phyloP scores from a whole-genome alignment of 2,329 filamentous ascomycete genomes.

The Rhinocladiella mackenziei region DNA sequence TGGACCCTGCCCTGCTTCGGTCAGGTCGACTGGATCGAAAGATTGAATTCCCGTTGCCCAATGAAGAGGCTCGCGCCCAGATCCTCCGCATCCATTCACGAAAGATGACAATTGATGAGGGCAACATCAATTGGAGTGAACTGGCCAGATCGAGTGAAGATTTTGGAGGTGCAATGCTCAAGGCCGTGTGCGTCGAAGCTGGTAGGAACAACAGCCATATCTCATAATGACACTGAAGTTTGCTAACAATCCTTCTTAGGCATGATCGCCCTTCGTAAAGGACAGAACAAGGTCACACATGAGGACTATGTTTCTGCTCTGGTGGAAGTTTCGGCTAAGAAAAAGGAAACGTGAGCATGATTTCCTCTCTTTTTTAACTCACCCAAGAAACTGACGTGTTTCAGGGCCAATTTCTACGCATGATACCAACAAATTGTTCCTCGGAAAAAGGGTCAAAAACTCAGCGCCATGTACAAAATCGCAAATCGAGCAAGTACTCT shows the following conservation, averaged over 20 bases:
- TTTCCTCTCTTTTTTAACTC: not conserved
- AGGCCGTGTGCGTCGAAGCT: slow-evolving; percentile 97
- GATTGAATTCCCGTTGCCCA: slow-evolving; percentile 96
- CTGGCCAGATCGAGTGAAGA: slow-evolving; percentile 95
- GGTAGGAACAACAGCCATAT: too few species aligned
- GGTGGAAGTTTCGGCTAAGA: slow-evolving; percentile 80
- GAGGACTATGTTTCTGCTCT: slow-evolving; percentile 99
- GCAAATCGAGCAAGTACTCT: not conserved
- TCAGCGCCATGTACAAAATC: too few species aligned
- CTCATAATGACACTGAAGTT: not conserved
- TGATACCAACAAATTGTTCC: too few species aligned
- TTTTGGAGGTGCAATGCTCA: slow-evolving; percentile 95
- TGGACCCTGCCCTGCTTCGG: slow-evolving; percentile 85
- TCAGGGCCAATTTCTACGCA: slow-evolving; percentile 35
- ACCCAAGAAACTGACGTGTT: slow-evolving; percentile 4
- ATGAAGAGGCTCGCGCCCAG: slow-evolving; percentile 94
- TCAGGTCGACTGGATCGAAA: slow-evolving; percentile 92
- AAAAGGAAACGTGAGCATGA: slow-evolving; percentile 67
- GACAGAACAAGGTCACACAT: slow-evolving; percentile 94
- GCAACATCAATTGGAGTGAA: slow-evolving; percentile 88
- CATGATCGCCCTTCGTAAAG: slow-evolving; percentile 94
- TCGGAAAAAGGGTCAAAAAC: too few species aligned
- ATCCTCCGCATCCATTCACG: slow-evolving; percentile 96
- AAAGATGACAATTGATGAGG: slow-evolving; percentile 93
- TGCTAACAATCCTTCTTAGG: slow-evolving; percentile 43